phyloP scores from a whole-genome alignment of 106 monocot species.

The Alisma plantagoaquatica region DNA sequence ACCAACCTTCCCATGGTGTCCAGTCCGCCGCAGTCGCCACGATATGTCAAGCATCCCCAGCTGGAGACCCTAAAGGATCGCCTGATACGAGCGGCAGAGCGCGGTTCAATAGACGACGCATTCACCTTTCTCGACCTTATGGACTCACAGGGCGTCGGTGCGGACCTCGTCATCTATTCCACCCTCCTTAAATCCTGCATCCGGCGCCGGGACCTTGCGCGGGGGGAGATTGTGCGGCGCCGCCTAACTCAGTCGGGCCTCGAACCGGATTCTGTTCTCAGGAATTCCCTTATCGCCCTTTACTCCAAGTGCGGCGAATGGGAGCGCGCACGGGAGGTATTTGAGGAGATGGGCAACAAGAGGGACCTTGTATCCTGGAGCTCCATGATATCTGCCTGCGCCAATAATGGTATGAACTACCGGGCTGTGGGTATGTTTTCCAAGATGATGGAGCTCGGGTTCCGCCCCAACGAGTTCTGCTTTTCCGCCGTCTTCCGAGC shows the following conservation, averaged over 20 bases:
- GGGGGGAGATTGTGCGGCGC: slow-evolving; percentile 47
- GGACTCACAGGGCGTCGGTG: slow-evolving; percentile 11
- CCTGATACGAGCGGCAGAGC: slow-evolving; percentile 25
- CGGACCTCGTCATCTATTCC: slow-evolving; percentile 45
- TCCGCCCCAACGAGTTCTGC: slow-evolving; percentile 57
- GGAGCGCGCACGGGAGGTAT: slow-evolving; percentile 27
- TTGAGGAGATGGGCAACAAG: slow-evolving; percentile 33
- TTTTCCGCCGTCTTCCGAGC: slow-evolving; percentile 45
- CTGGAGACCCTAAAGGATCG: slow-evolving; percentile 31
- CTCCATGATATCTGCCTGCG: slow-evolving; percentile 40
- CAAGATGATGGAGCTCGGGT: slow-evolving; percentile 41
- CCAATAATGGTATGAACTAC: slow-evolving; percentile 13
- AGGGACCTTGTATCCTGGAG: slow-evolving; percentile 76
- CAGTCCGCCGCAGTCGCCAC: no score
- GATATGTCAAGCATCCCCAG: slow-evolving; percentile 11
- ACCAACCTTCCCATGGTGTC: no score
- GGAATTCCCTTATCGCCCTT: slow-evolving; percentile 73
- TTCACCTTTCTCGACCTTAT: slow-evolving; percentile 28
- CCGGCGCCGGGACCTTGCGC: slow-evolving; percentile 42
- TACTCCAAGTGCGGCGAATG: slow-evolving; percentile 81
- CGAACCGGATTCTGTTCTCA: slow-evolving; percentile 30
- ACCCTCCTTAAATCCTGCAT: slow-evolving; percentile 52
- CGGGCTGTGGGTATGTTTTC: slow-evolving; percentile 32
- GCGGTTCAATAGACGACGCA: slow-evolving; percentile 21
- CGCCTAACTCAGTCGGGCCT: slow-evolving; percentile 32